Conservation (phyloP, 345 rosid genomes). For the Rhodomyrtus tomentosa region DNA sequence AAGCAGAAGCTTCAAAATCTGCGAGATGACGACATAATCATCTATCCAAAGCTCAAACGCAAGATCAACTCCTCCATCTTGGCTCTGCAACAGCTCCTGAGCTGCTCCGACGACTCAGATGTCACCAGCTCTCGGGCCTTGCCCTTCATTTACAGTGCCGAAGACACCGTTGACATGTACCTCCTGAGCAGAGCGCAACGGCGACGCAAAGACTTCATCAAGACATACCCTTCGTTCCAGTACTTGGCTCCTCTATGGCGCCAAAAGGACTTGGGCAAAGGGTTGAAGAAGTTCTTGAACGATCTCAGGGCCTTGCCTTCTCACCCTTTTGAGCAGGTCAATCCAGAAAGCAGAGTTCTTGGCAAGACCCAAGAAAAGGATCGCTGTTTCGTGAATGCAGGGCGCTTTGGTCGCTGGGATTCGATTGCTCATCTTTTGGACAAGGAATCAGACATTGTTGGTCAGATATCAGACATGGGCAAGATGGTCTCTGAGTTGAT, state of each 20-base stretch:
- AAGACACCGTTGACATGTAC: background rate
- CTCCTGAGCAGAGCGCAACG: background rate
- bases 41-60: background rate
- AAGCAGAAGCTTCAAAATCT: background rate
- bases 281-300: background rate
- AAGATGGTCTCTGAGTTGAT: background rate
- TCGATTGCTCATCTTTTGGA: background rate
- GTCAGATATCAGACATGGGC: background rate
- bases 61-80: background rate
- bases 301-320: background rate
- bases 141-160: background rate
- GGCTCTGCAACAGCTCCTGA: background rate
- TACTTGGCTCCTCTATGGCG: background rate
- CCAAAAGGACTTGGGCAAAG: background rate
- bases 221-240: background rate
- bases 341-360: background rate
- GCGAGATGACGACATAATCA: background rate
- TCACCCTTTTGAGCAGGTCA: background rate
- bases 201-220: background rate
- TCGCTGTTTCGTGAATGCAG: background rate
- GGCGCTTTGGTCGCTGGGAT: background rate
- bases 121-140: background rate
- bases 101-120: background rate
- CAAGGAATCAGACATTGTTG: background rate
- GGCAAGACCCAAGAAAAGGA: background rate